phyloP scores from a whole-genome alignment of 179 eudicot species.

The Spergularia azorica region DNA sequence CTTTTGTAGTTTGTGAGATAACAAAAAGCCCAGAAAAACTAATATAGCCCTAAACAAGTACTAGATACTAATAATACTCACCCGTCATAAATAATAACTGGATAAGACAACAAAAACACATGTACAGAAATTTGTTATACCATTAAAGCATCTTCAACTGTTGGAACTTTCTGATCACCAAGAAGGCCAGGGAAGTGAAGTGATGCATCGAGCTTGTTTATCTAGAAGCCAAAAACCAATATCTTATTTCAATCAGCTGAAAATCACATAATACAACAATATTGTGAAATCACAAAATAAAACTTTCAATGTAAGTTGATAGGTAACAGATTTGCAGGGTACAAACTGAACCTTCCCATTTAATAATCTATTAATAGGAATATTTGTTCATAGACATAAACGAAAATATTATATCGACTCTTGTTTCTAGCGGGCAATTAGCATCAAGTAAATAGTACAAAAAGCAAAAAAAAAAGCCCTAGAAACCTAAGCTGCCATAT shows the following conservation, averaged over 20 bases:
- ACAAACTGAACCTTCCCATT: neutral
- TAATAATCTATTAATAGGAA: neutral
- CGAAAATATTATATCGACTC: neutral
- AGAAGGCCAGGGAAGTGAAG: constrained; percentile 41
- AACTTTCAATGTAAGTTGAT: neutral
- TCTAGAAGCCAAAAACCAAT: constrained; percentile 50
- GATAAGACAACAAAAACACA: neutral
- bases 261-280: neutral
- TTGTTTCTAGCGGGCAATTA: no score
- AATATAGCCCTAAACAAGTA: neutral
- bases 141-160: constrained; percentile 80
- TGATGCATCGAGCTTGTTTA: constrained; percentile 52
- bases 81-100: neutral
- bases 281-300: neutral
- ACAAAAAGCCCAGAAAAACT: neutral
- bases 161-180: constrained; percentile 49
- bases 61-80: neutral
- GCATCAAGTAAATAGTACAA: neutral
- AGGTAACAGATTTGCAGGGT: neutral
- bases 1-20: constrained; percentile 2
- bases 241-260: neutral
- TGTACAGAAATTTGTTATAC: constrained; percentile 38
- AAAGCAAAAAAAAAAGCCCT: neutral
- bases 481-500: neutral
- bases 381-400: no score